phyloP scores from a whole-genome alignment of 169 alveolate genomes.

The Eimeria acervulina region DNA sequence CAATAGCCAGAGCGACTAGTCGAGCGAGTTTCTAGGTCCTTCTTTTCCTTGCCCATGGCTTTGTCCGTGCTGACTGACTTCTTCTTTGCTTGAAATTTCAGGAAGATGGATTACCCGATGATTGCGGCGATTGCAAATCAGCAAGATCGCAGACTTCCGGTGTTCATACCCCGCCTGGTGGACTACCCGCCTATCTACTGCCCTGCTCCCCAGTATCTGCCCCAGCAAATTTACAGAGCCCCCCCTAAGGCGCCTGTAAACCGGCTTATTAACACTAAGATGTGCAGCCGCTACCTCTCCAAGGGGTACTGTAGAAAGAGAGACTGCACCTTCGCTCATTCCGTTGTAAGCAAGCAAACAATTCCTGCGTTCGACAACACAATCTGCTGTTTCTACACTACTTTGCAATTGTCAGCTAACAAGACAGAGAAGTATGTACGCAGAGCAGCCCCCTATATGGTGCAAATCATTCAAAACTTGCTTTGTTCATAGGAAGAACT shows the following conservation, averaged over 20 bases:
- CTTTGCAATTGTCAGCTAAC: too few species aligned
- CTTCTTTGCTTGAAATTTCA: neutral
- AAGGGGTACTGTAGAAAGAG: conserved; percentile 48
- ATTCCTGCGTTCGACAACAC: too few species aligned
- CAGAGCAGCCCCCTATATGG: too few species aligned
- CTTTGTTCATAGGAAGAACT: conserved; percentile 28
- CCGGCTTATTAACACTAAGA: conserved; percentile 6
- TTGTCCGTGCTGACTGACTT: neutral
- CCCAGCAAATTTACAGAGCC: neutral
- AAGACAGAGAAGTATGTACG: too few species aligned
- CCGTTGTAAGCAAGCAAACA: conserved; percentile 1
- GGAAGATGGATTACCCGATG: conserved; percentile 18
- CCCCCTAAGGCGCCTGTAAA: neutral
- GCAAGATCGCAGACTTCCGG: conserved; percentile 28
- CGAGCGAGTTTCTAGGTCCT: neutral
- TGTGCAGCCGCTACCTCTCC: conserved; percentile 25
- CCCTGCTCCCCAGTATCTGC: neutral
- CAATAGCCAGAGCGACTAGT: too few species aligned
- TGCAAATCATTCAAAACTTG: too few species aligned
- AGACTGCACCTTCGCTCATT: conserved; percentile 62
- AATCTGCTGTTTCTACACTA: neutral
- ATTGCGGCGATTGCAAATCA: neutral
- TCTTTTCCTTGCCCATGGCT: neutral
- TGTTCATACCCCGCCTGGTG: conserved; percentile 5
- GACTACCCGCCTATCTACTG: neutral